A percentile compares a stretch with the other conserved stretches of the same genome.
Evolutionary conservation across 495 filamentous ascomycete genomes (phyloP).

Genomic region (Penicillium taxi): DNA sequence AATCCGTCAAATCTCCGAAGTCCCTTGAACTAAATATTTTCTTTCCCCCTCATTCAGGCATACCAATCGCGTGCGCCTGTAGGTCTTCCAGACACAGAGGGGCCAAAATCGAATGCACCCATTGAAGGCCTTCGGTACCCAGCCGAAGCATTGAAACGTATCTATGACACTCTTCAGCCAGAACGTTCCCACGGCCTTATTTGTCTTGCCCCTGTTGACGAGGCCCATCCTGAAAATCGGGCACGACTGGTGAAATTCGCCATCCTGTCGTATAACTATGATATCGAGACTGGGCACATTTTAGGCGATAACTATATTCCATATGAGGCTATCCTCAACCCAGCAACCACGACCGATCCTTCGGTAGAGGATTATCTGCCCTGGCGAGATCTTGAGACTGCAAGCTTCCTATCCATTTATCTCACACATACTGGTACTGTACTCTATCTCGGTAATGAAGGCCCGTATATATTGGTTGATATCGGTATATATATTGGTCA

Average conservation of each 20-base stretch:
- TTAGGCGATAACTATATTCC: not conserved
- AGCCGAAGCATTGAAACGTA: conserved; percentile 2
- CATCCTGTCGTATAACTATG: conserved; percentile 2
- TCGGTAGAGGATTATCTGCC: conserved; percentile 3
- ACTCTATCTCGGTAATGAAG: not conserved
- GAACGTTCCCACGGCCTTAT: not conserved
- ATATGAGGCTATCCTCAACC: conserved; percentile 5
- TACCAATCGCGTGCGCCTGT: conserved; percentile 4
- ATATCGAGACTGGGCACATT: conserved; percentile 3
- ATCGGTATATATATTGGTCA: too few species aligned
- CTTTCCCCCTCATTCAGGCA: not conserved
- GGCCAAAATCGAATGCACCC: not conserved
- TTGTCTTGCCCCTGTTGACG: conserved; percentile 3
- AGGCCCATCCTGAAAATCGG: conserved; percentile 1
- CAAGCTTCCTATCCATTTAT: conserved; percentile 1
- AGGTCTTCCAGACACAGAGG: conserved; percentile 3
- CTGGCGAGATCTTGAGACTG: conserved; percentile 1
- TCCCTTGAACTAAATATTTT: conserved; percentile 1
- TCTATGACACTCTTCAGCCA: conserved; percentile 2
- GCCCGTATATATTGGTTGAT: conserved; percentile 4
- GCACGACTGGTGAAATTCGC: conserved; percentile 4
- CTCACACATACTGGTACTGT: conserved; percentile 3
- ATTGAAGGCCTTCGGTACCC: conserved; percentile 4
- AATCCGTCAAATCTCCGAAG: conserved; percentile 1
- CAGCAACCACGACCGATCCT: conserved; percentile 4